A percentile compares a stretch with the other conserved stretches of the same genome.
Evolutionary conservation across 2,329 filamentous ascomycete genomes (phyloP).

Genomic region (Sporothrix protearum): DNA sequence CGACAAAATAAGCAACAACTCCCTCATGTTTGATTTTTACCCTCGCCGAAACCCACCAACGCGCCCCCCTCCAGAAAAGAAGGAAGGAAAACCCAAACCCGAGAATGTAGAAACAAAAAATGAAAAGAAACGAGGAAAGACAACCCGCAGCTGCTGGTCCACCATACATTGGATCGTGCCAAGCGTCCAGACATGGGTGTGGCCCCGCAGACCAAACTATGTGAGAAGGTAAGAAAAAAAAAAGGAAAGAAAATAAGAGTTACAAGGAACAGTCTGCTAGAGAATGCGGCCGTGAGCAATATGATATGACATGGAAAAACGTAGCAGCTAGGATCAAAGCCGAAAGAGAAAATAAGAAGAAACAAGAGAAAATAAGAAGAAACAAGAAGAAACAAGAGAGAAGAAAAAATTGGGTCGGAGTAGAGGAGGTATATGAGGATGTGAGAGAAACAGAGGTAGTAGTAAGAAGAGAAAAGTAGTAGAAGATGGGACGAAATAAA

Average conservation of each 20-base stretch:
- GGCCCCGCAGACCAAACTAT: not conserved
- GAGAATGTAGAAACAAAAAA: not conserved
- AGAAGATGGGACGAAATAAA: not conserved
- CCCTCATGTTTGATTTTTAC: not conserved
- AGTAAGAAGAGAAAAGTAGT: not conserved
- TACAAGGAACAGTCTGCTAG: not conserved
- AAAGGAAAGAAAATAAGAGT: not conserved
- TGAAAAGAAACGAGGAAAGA: not conserved
- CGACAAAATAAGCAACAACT: not conserved
- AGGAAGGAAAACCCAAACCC: not conserved
- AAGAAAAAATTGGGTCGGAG: not conserved
- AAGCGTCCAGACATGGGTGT: not conserved
- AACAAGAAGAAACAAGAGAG: not conserved
- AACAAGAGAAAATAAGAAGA: not conserved
- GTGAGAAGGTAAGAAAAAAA: not conserved
- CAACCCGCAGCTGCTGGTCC: not conserved
- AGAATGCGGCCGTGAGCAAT: slow-evolving; percentile 19
- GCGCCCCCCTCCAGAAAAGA: not conserved
- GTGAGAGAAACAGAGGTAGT: not conserved
- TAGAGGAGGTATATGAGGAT: not conserved
- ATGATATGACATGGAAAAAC: slow-evolving; percentile 18
- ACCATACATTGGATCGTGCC: not conserved
- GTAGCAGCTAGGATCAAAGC: slow-evolving; percentile 6
- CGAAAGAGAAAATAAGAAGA: not conserved
- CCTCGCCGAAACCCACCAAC: not conserved